Evolutionary conservation across 768 basidiomycete species (phyloP).

Genomic region (Lactarius akahatsu): DNA sequence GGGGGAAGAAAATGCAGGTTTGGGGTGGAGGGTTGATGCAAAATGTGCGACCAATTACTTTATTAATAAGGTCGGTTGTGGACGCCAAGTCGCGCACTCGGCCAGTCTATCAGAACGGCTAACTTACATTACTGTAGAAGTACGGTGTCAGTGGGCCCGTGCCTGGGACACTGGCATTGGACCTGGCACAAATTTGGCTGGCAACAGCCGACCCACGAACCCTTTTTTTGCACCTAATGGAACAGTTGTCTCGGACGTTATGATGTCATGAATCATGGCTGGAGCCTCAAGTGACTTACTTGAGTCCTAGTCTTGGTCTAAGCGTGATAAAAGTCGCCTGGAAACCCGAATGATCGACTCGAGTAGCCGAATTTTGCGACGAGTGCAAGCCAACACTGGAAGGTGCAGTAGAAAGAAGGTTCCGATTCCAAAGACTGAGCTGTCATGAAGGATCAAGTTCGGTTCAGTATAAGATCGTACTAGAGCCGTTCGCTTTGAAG

Average conservation of each 20-base stretch:
- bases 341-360: neutral
- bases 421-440: neutral
- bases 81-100: neutral
- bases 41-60: neutral
- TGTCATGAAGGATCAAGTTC: neutral
- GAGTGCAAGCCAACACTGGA: neutral
- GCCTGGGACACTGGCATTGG: neutral
- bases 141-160: neutral
- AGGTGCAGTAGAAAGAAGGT: neutral
- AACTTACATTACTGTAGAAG: too few species aligned
- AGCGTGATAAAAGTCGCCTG: neutral
- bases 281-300: neutral
- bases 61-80: neutral
- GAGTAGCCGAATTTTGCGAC: neutral
- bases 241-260: neutral
- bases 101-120: neutral
- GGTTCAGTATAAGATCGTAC: neutral
- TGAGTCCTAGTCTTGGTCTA: neutral
- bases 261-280: neutral
- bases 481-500: neutral
- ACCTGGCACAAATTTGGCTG: neutral
- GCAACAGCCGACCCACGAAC: neutral
- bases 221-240: neutral
- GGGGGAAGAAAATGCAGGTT: neutral
- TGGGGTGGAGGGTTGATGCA: neutral